These are phyloP conservation scores for Magnolia sinica DNA, from an alignment of 164 flowering plant species.

Conservation along the genomic window DNA sequence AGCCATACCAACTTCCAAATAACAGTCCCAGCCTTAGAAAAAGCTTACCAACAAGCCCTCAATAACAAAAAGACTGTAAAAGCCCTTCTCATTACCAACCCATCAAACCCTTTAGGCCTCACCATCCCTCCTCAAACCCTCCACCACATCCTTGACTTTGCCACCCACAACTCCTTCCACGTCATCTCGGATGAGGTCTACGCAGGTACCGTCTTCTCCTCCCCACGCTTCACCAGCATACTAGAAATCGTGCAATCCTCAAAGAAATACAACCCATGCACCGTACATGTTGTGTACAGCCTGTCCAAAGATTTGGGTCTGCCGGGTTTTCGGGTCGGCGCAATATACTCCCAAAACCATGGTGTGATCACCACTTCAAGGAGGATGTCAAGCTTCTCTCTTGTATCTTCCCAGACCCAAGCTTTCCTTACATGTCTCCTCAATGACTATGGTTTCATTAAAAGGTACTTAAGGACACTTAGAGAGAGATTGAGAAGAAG, in stretches of 20 bases:
- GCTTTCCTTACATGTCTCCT: slow-evolving; percentile 40
- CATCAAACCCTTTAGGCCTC: slow-evolving; percentile 50
- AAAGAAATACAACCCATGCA: slow-evolving; percentile 38
- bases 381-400: slow-evolving; percentile 57
- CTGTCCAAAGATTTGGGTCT: slow-evolving; percentile 71
- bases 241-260: slow-evolving; percentile 42
- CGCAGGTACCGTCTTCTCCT: slow-evolving; percentile 56
- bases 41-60: slow-evolving; percentile 55
- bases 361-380: slow-evolving; percentile 49
- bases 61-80: slow-evolving; percentile 50
- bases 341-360: slow-evolving; percentile 51
- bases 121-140: slow-evolving; percentile 37
- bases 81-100: slow-evolving; percentile 67
- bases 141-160: slow-evolving; percentile 46
- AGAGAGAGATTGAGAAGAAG: slow-evolving; percentile 32
- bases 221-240: slow-evolving; percentile 60
- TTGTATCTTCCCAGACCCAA: slow-evolving; percentile 62
- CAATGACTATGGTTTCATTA: slow-evolving; percentile 45
- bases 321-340: slow-evolving; percentile 67
- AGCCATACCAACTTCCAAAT: too few relatives aligned
- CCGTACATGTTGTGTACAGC: slow-evolving; percentile 68
- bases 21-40: slow-evolving; percentile 49
- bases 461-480: slow-evolving; percentile 34
- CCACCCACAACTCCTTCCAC: slow-evolving; percentile 68
- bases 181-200: slow-evolving; percentile 69